Evolutionary conservation across 1,139 yeast genomes (phyloP).

Genomic region (Pichia sp.): DNA sequence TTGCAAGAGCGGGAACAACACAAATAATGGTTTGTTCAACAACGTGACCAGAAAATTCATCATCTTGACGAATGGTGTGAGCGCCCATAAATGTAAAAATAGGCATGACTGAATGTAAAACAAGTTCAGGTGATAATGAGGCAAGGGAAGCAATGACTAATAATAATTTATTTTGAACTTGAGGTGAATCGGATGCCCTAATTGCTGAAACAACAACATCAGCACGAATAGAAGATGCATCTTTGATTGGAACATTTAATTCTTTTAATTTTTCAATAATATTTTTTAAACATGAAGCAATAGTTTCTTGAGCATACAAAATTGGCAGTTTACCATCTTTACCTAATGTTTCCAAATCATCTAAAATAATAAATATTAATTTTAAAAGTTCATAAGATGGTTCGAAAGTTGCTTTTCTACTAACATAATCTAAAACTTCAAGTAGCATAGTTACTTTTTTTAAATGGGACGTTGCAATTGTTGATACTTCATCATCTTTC

Average conservation of each 20-base stretch:
- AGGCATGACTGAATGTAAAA: constrained; percentile 96
- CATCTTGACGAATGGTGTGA: constrained; percentile 92
- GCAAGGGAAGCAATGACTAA: constrained; percentile 86
- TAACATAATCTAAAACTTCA: constrained; percentile 62
- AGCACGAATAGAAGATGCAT: constrained; percentile 72
- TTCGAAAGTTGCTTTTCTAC: constrained; percentile 32
- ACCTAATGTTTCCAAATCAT: constrained; percentile 83
- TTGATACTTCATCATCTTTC: constrained; percentile 60
- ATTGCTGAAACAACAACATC: constrained; percentile 88
- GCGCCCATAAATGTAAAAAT: constrained; percentile 99
- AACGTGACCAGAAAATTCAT: constrained; percentile 86
- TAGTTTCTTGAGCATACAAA: constrained; percentile 80
- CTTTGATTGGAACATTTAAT: constrained; percentile 34
- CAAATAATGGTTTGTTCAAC: constrained; percentile 87
- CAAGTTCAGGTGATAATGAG: constrained; percentile 80
- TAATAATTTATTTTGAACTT: constrained; percentile 82
- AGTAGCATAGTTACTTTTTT: constrained; percentile 71
- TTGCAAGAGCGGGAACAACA: constrained; percentile 85
- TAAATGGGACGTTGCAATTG: constrained; percentile 70
- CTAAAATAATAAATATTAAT: constrained; percentile 61
- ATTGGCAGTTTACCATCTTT: constrained; percentile 90
- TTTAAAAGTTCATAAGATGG: constrained; percentile 47
- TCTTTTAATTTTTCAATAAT: constrained; percentile 51
- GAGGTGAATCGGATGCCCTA: constrained; percentile 84
- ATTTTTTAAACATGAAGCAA: constrained; percentile 79